Conservation (phyloP, 164 flowering plant genomes). For the Berberis vulgaris region DNA sequence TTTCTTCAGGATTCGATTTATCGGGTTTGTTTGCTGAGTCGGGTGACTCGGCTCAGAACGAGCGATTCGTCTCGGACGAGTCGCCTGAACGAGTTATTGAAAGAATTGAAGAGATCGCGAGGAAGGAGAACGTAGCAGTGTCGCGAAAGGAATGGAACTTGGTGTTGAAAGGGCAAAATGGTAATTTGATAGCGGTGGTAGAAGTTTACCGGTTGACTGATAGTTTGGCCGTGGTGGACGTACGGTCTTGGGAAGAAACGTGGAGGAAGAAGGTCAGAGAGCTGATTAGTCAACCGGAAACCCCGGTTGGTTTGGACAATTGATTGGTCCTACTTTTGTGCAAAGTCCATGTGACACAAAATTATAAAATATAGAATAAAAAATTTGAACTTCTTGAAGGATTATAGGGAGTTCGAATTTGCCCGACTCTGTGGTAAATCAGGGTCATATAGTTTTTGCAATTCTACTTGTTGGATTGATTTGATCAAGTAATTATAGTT, state of each 20-base stretch:
- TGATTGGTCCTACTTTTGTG: too few species aligned
- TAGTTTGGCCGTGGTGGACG: constrained; percentile 33
- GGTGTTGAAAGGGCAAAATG: constrained; percentile 30
- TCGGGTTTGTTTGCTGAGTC: constrained; percentile 33
- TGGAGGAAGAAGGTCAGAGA: constrained; percentile 34
- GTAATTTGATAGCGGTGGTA: constrained; percentile 18
- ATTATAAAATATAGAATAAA: too few species aligned
- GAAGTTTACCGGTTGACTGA: constrained; percentile 34
- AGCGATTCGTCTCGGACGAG: constrained; percentile 36
- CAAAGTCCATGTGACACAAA: too few species aligned
- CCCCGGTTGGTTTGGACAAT: neutral
- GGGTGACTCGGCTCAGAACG: constrained; percentile 4
- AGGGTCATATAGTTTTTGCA: too few species aligned
- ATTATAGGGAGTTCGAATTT: too few species aligned
- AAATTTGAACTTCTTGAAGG: too few species aligned
- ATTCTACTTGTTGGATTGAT: too few species aligned
- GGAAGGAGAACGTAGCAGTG: constrained; percentile 14
- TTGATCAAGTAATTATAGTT: too few species aligned
- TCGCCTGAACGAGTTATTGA: constrained; percentile 28
- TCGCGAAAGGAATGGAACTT: constrained; percentile 15
- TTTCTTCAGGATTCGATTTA: constrained; percentile 45
- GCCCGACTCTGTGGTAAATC: too few species aligned
- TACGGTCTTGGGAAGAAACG: constrained; percentile 2
- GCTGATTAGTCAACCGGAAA: neutral
- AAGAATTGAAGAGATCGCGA: constrained; percentile 26